Conservation (phyloP, 2,329 filamentous ascomycete genomes). For the Davidsoniella australis region DNA sequence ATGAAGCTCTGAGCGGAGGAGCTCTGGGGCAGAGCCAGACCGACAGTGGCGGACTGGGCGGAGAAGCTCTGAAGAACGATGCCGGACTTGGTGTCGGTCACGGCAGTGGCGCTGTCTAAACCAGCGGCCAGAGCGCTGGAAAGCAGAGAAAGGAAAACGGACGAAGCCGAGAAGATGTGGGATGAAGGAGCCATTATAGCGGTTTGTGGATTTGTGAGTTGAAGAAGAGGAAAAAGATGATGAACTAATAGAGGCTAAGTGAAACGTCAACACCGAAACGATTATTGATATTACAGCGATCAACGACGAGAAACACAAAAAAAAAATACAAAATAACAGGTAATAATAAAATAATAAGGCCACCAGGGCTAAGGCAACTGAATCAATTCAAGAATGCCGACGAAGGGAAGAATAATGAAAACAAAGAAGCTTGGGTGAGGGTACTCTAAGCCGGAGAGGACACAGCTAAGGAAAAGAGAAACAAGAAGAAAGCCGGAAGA, state of each 20-base stretch:
- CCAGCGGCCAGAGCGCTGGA: background rate
- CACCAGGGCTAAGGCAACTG: conserved; percentile 10
- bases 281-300: too few relatives aligned
- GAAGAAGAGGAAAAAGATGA: too few relatives aligned
- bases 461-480: conserved; percentile 2
- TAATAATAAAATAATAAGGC: conserved; percentile 10
- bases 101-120: conserved; percentile 4
- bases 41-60: conserved; percentile 23
- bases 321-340: background rate
- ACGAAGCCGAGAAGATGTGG: conserved; percentile 7
- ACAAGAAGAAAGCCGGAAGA: background rate
- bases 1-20: conserved; percentile 25
- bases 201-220: conserved; percentile 1
- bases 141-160: conserved; percentile 8
- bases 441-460: conserved; percentile 5
- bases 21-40: conserved; percentile 25
- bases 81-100: conserved; percentile 11
- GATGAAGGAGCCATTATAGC: conserved; percentile 4
- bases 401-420: conserved; percentile 2
- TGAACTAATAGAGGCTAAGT: background rate
- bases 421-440: background rate
- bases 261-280: too few relatives aligned
- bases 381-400: conserved; percentile 3
- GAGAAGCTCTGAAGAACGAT: conserved; percentile 19
- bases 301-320: background rate